Evolutionary conservation across 225 moss, liverwort and hornwort genomes (phyloP).

Genomic region (Sphagnum tenellum): DNA sequence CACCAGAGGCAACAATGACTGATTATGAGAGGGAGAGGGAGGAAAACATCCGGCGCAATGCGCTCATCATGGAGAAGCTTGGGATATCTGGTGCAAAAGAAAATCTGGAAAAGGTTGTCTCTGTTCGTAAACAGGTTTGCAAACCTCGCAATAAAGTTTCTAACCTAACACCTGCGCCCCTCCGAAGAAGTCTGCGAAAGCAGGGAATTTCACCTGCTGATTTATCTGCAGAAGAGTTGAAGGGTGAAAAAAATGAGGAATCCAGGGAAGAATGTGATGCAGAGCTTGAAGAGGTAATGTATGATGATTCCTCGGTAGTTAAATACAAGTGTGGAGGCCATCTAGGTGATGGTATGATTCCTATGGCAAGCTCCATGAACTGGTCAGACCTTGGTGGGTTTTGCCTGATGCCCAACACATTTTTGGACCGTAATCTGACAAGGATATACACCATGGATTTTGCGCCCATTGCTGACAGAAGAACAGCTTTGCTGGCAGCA

Average conservation of each 20-base stretch:
- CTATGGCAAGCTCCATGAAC: constrained; percentile 8
- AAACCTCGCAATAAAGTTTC: neutral
- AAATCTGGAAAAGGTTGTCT: neutral
- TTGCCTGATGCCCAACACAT: constrained; percentile 7
- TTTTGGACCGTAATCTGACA: constrained; percentile 26
- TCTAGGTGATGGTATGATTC: neutral
- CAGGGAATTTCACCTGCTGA: neutral
- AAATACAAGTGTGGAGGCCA: constrained; percentile 2
- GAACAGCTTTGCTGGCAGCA: constrained; percentile 29
- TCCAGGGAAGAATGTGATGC: neutral
- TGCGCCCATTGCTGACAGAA: constrained; percentile 8
- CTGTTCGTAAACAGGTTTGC: neutral
- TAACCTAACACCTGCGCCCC: neutral
- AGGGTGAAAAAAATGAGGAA: neutral
- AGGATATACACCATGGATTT: constrained; percentile 41
- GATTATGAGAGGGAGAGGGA: constrained; percentile 28
- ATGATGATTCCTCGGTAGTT: constrained; percentile 1
- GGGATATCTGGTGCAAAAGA: constrained; percentile 9
- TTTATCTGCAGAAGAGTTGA: neutral
- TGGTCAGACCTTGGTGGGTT: constrained; percentile 17
- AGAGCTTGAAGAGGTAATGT: neutral
- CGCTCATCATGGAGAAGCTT: constrained; percentile 17
- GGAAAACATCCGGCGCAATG: constrained; percentile 31
- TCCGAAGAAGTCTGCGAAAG: constrained; percentile 5
- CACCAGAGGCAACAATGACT: neutral